A percentile compares a stretch with the other conserved stretches of the same genome.
Conservation (phyloP, 805 yeast genomes). For the Saccharomycopsis guyanensis region DNA sequence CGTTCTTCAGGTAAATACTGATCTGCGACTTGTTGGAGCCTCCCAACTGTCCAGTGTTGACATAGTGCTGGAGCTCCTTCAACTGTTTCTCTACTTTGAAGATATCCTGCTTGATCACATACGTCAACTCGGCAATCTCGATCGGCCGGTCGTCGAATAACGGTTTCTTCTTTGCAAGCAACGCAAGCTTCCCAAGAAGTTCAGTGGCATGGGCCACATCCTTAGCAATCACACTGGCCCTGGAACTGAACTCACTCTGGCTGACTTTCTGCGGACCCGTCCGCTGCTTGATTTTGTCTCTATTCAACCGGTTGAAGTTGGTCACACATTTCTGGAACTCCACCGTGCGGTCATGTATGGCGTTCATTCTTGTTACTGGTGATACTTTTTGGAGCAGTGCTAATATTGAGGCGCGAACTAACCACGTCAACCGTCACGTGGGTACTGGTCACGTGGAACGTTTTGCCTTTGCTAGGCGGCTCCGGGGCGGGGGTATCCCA, state of each 20-base stretch:
- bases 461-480: too few species aligned
- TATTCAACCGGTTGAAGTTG: constrained; percentile 56
- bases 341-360: constrained; percentile 70
- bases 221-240: constrained; percentile 78
- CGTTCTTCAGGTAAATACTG: constrained; percentile 72
- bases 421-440: too few species aligned
- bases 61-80: constrained; percentile 50
- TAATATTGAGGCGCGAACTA: too few species aligned
- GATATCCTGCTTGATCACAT: constrained; percentile 74
- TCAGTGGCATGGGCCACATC: constrained; percentile 85
- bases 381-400: too few species aligned
- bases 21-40: constrained; percentile 44
- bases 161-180: constrained; percentile 80
- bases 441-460: too few species aligned
- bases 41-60: constrained; percentile 30
- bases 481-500: too few species aligned
- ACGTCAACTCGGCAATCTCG: constrained; percentile 87
- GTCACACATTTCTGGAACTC: constrained; percentile 91
- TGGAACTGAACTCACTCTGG: constrained; percentile 54
- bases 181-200: constrained; percentile 70
- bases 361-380: not conserved
- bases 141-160: constrained; percentile 90
- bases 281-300: constrained; percentile 26
- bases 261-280: constrained; percentile 30
- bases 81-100: constrained; percentile 69